Evolutionary conservation across 352 stramenopile genomes (phyloP).

Genomic region (Phytophthora crassamura): DNA sequence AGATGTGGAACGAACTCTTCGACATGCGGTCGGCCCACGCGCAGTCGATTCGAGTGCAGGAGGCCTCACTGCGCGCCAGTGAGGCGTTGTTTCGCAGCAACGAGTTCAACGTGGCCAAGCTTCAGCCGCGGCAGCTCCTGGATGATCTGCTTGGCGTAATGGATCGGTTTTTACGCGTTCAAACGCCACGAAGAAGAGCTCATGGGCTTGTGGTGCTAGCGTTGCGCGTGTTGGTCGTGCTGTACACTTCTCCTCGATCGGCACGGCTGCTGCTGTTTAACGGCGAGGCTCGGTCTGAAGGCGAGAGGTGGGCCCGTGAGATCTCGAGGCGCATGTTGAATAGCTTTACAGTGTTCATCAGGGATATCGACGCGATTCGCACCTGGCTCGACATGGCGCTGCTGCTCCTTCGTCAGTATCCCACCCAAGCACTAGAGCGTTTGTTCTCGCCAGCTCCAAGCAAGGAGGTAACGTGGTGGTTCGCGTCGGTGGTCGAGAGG

Average conservation of each 20-base stretch:
- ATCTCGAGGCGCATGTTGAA: conserved; percentile 26
- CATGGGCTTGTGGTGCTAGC: conserved; percentile 28
- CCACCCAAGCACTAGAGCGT: conserved; percentile 3
- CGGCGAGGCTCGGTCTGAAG: neutral
- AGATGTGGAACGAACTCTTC: conserved; percentile 44
- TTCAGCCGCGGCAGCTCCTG: conserved; percentile 19
- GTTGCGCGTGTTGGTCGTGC: conserved; percentile 18
- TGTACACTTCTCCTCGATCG: conserved; percentile 25
- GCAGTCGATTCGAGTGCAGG: conserved; percentile 42
- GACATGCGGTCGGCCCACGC: conserved; percentile 35
- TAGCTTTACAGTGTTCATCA: conserved; percentile 24
- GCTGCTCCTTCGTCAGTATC: conserved; percentile 23
- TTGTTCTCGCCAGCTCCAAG: conserved; percentile 8
- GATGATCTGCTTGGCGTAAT: conserved; percentile 34
- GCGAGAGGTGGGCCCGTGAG: conserved; percentile 15
- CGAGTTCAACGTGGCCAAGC: conserved; percentile 40
- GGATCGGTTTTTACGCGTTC: conserved; percentile 26
- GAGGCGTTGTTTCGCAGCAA: conserved; percentile 38
- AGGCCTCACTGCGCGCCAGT: conserved; percentile 37
- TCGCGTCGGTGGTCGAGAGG: conserved; percentile 21
- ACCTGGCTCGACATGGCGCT: conserved; percentile 31
- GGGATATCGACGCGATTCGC: conserved; percentile 12
- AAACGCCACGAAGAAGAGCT: conserved; percentile 22
- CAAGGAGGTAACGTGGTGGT: conserved; percentile 21
- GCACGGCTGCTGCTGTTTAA: conserved; percentile 18